Conservation (phyloP, 2,329 filamentous ascomycete species). For the Fusarium citri region DNA sequence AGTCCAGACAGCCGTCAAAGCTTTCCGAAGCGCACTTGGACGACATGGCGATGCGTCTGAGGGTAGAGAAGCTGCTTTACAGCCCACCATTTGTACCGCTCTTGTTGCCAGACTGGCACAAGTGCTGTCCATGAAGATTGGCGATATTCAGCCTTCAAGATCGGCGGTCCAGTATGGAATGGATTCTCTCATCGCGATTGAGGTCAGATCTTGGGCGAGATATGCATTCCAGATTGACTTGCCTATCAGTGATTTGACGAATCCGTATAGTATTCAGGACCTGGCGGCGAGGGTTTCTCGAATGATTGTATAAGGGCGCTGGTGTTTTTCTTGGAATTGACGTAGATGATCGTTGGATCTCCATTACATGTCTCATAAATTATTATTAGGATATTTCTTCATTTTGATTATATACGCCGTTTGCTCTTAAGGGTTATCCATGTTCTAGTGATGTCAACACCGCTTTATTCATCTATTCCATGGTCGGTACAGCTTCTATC, state of each 20-base stretch:
- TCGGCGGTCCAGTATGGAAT: slow-evolving; percentile 42
- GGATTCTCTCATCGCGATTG: slow-evolving; percentile 43
- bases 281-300: slow-evolving; percentile 36
- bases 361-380: neutral
- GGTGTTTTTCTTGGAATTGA: neutral
- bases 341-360: neutral
- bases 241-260: slow-evolving; percentile 42
- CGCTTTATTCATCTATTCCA: neutral
- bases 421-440: too few relatives aligned
- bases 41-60: slow-evolving; percentile 26
- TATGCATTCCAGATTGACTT: slow-evolving; percentile 44
- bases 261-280: slow-evolving; percentile 43
- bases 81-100: slow-evolving; percentile 37
- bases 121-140: slow-evolving; percentile 41
- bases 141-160: slow-evolving; percentile 37
- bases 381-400: neutral
- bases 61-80: slow-evolving; percentile 33
- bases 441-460: neutral
- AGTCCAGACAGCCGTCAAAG: slow-evolving; percentile 42
- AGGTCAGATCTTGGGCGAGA: slow-evolving; percentile 43
- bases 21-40: slow-evolving; percentile 32
- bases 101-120: slow-evolving; percentile 41
- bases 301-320: slow-evolving; percentile 29
- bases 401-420: neutral
- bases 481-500: neutral